These are phyloP conservation scores for Aspergillus ostianus DNA, from an alignment of 495 filamentous ascomycete genomes.

Conservation along the genomic window DNA sequence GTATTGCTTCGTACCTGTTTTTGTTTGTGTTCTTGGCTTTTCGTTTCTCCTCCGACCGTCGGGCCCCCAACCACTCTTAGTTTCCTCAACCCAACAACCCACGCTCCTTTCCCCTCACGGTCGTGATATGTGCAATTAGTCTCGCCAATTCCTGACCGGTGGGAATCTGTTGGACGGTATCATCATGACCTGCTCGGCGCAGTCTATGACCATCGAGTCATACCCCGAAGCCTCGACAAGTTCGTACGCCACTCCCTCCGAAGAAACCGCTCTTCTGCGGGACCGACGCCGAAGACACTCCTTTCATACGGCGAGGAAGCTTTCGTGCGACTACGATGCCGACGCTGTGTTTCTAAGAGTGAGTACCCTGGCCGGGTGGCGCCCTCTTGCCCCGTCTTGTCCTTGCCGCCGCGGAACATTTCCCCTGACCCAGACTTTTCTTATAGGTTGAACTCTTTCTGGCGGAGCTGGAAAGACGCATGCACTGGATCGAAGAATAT, in stretches of 20 bases:
- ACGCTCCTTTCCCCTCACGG: conserved; percentile 1
- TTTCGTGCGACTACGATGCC: conserved; percentile 65
- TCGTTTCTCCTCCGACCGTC: conserved; percentile 11
- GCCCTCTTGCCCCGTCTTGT: conserved; percentile 5
- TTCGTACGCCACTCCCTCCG: conserved; percentile 31
- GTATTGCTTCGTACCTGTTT: too few species aligned
- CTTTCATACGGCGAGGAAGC: conserved; percentile 55
- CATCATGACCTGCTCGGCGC: conserved; percentile 46
- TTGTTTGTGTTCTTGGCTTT: conserved; percentile 10
- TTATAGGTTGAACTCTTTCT: conserved; percentile 83
- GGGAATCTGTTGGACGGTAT: background rate
- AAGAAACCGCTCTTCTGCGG: conserved; percentile 39
- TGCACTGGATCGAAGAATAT: conserved; percentile 88
- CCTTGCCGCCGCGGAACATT: background rate
- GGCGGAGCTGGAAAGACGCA: conserved; percentile 76
- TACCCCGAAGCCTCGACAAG: conserved; percentile 35
- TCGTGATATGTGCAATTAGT: conserved; percentile 12
- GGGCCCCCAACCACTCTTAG: conserved; percentile 11
- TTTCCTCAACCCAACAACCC: conserved; percentile 8
- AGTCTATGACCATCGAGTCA: conserved; percentile 47
- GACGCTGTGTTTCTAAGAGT: conserved; percentile 68
- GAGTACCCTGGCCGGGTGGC: conserved; percentile 10
- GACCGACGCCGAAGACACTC: conserved; percentile 62
- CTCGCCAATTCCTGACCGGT: background rate
- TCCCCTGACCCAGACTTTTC: conserved; percentile 12